Evolutionary conservation across 371 early-diverging fungal genomes (phyloP), one percentile per base, ranked within the genome.

Genomic region (Mortierella polycephala): DNA sequence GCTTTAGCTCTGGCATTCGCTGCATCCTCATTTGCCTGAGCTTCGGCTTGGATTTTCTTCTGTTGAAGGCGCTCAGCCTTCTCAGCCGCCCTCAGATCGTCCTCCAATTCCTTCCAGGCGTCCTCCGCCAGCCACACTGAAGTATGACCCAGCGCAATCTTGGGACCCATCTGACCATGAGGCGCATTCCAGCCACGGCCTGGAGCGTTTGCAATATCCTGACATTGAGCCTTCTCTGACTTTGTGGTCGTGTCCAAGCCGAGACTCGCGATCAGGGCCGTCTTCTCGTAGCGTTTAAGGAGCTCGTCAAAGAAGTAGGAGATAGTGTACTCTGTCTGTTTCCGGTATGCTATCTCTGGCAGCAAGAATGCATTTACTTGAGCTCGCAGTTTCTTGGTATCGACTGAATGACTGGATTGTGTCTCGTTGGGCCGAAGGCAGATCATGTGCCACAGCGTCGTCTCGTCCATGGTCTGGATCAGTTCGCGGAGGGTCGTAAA

Each of bases 381-480:
- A 7, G 88, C 81, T 45, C 86, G 85, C 57, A 94, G 81, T 20
- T 86, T 84, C 58, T 86, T 89, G 16, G 72, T 66, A 62, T 89
- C 90, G 55, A 86, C 83, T 21, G 82, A 47, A 20, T 85, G 81
- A 20, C 59, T 67, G 39, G 89, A 84, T 70, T 90, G 89, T 14
- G 85, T 82, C 72, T 93, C 93, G 60, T 93, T 91, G 11, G 94
- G 93, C 47, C 89, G 85, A 54, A 98, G 82, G 81, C 94, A 94
- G 75, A 94, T 85, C 49, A 96, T 84, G 67, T 92, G 91, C 93
- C 96, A 97, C 16, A 93, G 83, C 56, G 91, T 88, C 7, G 97
- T 95, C 64, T 93, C 93, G 16, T 86, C 82, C 65, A 93, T 87
- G 5, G 93, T 89, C 21, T 83, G 84, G 50, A 90, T 86, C 13